Evolutionary conservation across 306 rosid genomes (phyloP), one percentile per base, ranked within the genome.

Genomic region (Mucuna pruriens): DNA sequence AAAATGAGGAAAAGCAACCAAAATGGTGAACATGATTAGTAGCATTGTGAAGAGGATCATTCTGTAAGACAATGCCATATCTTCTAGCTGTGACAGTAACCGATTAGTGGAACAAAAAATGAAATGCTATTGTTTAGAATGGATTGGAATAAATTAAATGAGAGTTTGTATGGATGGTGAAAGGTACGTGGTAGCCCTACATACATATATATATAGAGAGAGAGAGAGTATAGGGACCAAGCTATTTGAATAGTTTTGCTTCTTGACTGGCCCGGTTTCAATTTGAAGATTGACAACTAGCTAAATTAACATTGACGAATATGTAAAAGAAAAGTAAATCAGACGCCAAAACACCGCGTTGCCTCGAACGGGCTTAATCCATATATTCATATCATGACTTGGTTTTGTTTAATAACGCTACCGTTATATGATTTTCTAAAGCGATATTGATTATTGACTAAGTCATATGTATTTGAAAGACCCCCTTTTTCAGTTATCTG

Each of bases 1-100:
- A 12, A 69, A 15, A 19, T 81, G 63, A 42, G 82, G 45, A 26
- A 25, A 83, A 29, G 61, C 80, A 63, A 83, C 62, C 39, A 89
- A 55, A 44, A 69, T 61, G n/a, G 58, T 20, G 31, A 78, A 22
- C 17, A 63, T 62, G 34, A 83, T 33, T 26, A 89, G 25, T 26
- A 85, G 23, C 60, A 40, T 23, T 0, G 16, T 20, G 13, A 87
- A 71, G 20, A 83, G 13, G 40, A 25, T 48, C 16, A 49, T 83
- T 15, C 36, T 71, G 11, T 71, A 2, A 16, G 76, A 71, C 45
- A 71, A 71, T 29, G n/a, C 76, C 76, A 71, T 71, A 9, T 48
- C n/a, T 51, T 48, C n/a, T 51, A 26, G 11, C 3, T 46, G 39
- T 69, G 12, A 9, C 9, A 26, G 51, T 38, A 66, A 39, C 33